These are phyloP conservation scores for Termitomyces sp. DNA, from an alignment of 1,284 basidiomycete genomes.

Conservation along the genomic window DNA sequence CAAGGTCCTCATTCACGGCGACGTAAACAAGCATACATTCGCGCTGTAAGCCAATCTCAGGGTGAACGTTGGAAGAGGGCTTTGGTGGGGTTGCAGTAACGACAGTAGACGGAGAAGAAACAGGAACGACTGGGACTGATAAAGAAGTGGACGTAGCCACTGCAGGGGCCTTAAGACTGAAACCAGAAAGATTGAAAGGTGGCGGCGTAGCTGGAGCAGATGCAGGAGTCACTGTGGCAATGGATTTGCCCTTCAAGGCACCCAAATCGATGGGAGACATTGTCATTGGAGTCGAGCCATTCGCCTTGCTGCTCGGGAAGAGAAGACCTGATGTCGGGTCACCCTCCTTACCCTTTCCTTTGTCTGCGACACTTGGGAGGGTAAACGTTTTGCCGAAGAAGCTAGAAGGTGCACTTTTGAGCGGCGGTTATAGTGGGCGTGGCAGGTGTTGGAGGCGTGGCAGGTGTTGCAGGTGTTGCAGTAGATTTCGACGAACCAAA, in stretches of 20 bases:
- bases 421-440: not conserved
- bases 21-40: slow-evolving; percentile 48
- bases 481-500: slow-evolving; percentile 17
- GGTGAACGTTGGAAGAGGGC: not conserved
- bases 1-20: slow-evolving; percentile 45
- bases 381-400: slow-evolving; percentile 8
- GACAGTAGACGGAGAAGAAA: not conserved
- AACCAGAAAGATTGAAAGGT: slow-evolving; percentile 10
- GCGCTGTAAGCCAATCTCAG: slow-evolving; percentile 47
- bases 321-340: not conserved
- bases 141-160: not conserved
- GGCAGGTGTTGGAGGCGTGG: slow-evolving; percentile 10
- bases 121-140: slow-evolving; percentile 16
- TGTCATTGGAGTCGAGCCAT: not conserved
- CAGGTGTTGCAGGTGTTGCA: slow-evolving; percentile 7
- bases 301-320: not conserved
- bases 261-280: not conserved
- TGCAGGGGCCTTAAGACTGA: slow-evolving; percentile 1
- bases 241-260: not conserved
- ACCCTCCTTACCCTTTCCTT: not conserved
- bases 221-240: not conserved
- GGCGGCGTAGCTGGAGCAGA: slow-evolving; percentile 2
- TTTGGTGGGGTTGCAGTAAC: not conserved
- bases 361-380: not conserved
- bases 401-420: not conserved